phyloP scores from a whole-genome alignment of 2,329 filamentous ascomycete species.

The Cladosporium sp. region DNA sequence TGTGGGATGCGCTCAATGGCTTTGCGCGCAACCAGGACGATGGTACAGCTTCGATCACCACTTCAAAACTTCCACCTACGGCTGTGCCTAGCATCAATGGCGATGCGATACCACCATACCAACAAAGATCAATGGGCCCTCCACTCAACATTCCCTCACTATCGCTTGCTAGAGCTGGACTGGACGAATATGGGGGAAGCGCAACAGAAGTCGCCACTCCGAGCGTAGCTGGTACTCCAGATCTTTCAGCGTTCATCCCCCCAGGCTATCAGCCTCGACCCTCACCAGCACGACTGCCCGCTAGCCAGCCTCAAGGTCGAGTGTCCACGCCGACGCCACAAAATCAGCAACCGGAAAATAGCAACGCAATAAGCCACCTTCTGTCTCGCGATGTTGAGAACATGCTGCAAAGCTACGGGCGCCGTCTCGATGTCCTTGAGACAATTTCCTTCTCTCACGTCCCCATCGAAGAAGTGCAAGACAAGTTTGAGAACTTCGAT shows the following conservation, averaged over 20 bases:
- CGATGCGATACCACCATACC: constrained; percentile 25
- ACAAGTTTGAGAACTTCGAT: constrained; percentile 67
- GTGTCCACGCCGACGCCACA: neutral
- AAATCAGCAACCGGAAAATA: neutral
- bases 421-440: constrained; percentile 68
- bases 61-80: constrained; percentile 34
- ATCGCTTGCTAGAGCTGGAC: constrained; percentile 21
- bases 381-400: constrained; percentile 49
- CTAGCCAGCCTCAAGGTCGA: neutral
- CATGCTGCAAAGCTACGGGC: constrained; percentile 51
- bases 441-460: constrained; percentile 66
- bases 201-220: constrained; percentile 52
- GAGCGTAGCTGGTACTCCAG: constrained; percentile 46
- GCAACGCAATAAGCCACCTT: neutral
- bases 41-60: constrained; percentile 25
- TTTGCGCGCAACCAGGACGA: constrained; percentile 38
- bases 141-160: constrained; percentile 31
- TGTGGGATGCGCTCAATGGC: constrained; percentile 39
- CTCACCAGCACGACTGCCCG: neutral
- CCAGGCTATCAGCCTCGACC: constrained; percentile 8
- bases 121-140: constrained; percentile 29
- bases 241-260: constrained; percentile 25
- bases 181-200: constrained; percentile 45
- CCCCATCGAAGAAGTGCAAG: constrained; percentile 68
- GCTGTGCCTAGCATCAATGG: constrained; percentile 34